These are phyloP conservation scores for Phialophora expanda DNA, from an alignment of 2,329 filamentous ascomycete genomes.

Conservation along the genomic window DNA sequence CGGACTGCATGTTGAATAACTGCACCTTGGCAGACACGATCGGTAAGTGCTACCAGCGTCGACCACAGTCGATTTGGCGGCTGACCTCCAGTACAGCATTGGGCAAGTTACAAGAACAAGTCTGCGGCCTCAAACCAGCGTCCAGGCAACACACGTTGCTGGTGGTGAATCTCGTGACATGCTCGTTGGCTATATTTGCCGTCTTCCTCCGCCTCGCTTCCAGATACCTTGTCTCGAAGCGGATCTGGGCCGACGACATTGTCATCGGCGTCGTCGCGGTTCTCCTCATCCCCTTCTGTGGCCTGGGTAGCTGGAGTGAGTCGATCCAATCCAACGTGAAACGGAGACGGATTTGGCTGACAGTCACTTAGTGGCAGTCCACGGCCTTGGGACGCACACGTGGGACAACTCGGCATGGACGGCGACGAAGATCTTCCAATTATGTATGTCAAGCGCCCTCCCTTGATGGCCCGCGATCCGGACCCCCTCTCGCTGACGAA, in stretches of 20 bases:
- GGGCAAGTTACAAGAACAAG: neutral
- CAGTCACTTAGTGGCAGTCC: neutral
- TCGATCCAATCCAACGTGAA: neutral
- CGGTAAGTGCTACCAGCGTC: neutral
- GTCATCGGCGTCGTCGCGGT: neutral
- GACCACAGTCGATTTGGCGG: neutral
- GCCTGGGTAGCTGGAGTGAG: neutral
- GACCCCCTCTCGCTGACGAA: neutral
- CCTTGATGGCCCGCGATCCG: neutral
- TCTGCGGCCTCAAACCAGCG: neutral
- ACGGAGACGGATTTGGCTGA: neutral
- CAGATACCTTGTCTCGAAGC: neutral
- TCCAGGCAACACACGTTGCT: neutral
- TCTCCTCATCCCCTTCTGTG: neutral
- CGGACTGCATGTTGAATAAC: slow-evolving; percentile 1
- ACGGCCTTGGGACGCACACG: neutral
- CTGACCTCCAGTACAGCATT: neutral
- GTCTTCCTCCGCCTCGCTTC: slow-evolving; percentile 1
- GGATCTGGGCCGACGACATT: neutral
- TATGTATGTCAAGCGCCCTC: neutral
- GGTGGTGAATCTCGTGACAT: neutral
- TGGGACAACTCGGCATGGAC: slow-evolving; percentile 1
- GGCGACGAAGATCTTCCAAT: slow-evolving; percentile 3
- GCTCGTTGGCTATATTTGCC: neutral
- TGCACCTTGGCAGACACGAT: slow-evolving; percentile 1